Evolutionary conservation across 2,329 filamentous ascomycete genomes (phyloP), one percentile per base, ranked within the genome.

Genomic region (Trichoderma brevicompactum): DNA sequence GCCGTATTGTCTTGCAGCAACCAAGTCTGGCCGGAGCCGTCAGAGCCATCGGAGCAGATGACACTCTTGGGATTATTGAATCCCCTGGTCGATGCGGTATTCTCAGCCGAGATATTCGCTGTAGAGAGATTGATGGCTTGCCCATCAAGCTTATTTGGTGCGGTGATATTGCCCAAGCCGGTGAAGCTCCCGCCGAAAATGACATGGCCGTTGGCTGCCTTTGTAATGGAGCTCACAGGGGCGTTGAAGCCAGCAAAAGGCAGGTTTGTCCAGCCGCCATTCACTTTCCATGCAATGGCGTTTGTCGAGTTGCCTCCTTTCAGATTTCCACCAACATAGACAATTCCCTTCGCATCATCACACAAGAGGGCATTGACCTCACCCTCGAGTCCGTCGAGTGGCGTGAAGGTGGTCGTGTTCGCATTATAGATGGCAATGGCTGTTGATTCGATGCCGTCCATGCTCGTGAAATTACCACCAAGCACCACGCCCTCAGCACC

Each of bases 201-300:
- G 69, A 99, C 91, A 74, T 96, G 91, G 8, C 91, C 92, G 71
- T 92, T 90, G 1, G 89, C 83, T 19, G 89, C 87, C 78, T 92
- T 93, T 58, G 88, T 84, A 70, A 99, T 98, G 43, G 94, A 91
- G 68, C 87, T 87, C 59, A 99, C 93, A 2, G 92, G 92, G 32
- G 94, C 94, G 78, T 98, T 98, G 79, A 99, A 96, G 23, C 96
- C 96, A 46, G 89, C 88, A 80, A 99, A 99, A 2, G 94, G 90
- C 65, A 99, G 80, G 72, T 92, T 90, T 19, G 85, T 85, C 89
- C 92, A 97, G 55, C 86, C 87, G 36, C 87, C 80, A 9, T 81
- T 85, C 32, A 82, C 82, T 28, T 85, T 82, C 92, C 92, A 98
- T 12, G 91, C 86, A 70, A 97, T 89, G 6, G 94, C 96, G 76